phyloP scores from a whole-genome alignment of 805 yeast species.

The Diddensiella santjacobensis region DNA sequence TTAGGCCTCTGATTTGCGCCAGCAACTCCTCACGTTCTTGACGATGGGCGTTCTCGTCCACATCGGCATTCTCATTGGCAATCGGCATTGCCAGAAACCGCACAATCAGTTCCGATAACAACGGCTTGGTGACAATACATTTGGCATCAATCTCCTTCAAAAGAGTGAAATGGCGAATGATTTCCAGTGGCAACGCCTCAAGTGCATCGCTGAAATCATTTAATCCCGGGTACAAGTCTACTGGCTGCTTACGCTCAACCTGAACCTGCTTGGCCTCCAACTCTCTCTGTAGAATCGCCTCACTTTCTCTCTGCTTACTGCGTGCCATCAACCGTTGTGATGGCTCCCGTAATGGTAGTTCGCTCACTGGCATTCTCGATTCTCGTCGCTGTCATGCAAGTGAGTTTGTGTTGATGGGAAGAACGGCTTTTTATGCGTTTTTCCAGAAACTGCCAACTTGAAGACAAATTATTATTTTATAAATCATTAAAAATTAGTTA shows the following conservation, averaged over 20 bases:
- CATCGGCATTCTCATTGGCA: constrained; percentile 9
- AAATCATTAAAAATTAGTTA: no score
- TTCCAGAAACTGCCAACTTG: no score
- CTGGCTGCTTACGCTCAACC: not conserved
- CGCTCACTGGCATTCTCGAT: constrained; percentile 12
- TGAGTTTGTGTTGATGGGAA: no score
- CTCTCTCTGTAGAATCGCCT: constrained; percentile 1
- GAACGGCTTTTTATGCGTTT: no score
- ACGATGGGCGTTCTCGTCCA: constrained; percentile 7
- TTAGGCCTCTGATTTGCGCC: constrained; percentile 38
- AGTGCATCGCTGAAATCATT: constrained; percentile 89
- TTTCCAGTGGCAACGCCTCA: constrained; percentile 82
- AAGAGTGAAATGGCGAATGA: constrained; percentile 78
- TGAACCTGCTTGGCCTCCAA: constrained; percentile 2
- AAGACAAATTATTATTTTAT: no score
- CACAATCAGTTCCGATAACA: constrained; percentile 52
- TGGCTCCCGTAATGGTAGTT: constrained; percentile 17
- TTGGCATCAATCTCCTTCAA: constrained; percentile 94
- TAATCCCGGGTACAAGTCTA: constrained; percentile 65
- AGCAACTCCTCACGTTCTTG: constrained; percentile 29
- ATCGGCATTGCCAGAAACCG: constrained; percentile 41
- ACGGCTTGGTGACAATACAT: constrained; percentile 71
- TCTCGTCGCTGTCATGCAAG: no score
- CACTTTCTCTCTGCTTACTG: constrained; percentile 4
- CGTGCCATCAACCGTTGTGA: constrained; percentile 12